Base-by-base conservation (phyloP, 306 rosid species). In the Geum urbanum region DNA sequence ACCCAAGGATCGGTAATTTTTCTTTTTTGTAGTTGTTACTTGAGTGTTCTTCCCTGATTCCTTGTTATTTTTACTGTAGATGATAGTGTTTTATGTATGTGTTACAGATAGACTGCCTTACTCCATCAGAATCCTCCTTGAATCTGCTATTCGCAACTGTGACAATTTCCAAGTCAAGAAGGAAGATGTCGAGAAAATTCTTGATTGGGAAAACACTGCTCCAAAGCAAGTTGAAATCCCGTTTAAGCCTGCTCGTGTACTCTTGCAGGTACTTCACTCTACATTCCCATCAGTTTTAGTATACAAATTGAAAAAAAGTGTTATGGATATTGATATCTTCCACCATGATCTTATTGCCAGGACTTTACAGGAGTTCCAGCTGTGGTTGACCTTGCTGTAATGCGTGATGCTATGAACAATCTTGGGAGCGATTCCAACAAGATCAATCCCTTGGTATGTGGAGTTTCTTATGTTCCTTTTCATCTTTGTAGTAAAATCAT, bases 321-420 rank as follows among this genome's bases (percentile, higher is more conserved):
- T 68, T 58, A 7, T 72, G 43, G 14, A 66, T 20, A 35, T 19
- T 44, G 4, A 40, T 41, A 35, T 35, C n/a, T 79, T 62, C 14
- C 59, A 15, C 22, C 69, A 60, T 10, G 55, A 70, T 68, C 47
- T 43, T 59, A 16, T 35, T 53, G 54, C n/a, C 83, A 92, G 98
- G 98, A 89, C 81, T 90, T 88, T 76, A 92, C 96, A 4, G 98
- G 96, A 70, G 98, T 92, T 19, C 98, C 98, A 18, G 92, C 92
- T 50, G 90, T 92, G 73, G 96, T 92, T 49, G 98, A 92, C 77
- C 89, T 92, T 53, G 96, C 98, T 55, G 90, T 95, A 60, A 92
- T 92, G 98, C 95, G 96, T 39, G 96, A 92, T 61, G 98, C 98
- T 69, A 86, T 92, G 98, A 92, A 90, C 85, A 88, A 78, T 59